phyloP scores from a whole-genome alignment of 371 early-diverging fungal genomes.

The Mortierella sp. region DNA sequence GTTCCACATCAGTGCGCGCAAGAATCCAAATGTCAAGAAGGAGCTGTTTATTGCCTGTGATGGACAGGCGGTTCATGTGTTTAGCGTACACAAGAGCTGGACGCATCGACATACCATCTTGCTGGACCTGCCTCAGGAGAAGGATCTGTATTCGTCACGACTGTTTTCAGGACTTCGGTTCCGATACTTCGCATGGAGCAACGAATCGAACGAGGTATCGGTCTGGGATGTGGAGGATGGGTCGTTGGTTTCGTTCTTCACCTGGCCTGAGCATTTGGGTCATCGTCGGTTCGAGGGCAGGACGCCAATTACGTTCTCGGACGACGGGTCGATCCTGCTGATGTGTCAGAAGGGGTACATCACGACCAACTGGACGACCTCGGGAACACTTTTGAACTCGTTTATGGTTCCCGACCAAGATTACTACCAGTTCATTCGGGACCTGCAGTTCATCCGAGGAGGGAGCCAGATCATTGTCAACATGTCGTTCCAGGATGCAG shows the following conservation, averaged over 20 bases:
- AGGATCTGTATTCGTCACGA: background rate
- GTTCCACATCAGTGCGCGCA: conserved; percentile 25
- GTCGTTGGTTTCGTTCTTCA: conserved; percentile 4
- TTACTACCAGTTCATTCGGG: conserved; percentile 1
- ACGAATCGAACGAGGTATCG: conserved; percentile 2
- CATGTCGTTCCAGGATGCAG: background rate
- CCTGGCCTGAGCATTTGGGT: conserved; percentile 5
- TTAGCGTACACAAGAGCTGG: conserved; percentile 16
- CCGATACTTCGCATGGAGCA: conserved; percentile 5
- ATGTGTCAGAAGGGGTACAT: conserved; percentile 18
- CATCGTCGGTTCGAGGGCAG: background rate
- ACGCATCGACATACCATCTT: conserved; percentile 10
- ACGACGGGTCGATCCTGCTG: conserved; percentile 18
- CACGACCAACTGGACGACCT: conserved; percentile 27
- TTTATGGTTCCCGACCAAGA: background rate
- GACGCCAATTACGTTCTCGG: conserved; percentile 12
- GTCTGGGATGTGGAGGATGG: conserved; percentile 10
- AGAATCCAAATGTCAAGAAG: conserved; percentile 10
- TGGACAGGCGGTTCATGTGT: conserved; percentile 17
- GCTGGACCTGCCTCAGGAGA: conserved; percentile 4
- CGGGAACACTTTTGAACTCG: conserved; percentile 19
- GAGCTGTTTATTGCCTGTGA: conserved; percentile 32
- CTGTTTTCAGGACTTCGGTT: conserved; percentile 11
- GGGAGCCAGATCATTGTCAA: conserved; percentile 24
- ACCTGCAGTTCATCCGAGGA: conserved; percentile 19